Percentiles rank a stretch among this genome's conserved stretches.
Conservation (phyloP, 257 asterid species). For the Jacaranda copaia region DNA sequence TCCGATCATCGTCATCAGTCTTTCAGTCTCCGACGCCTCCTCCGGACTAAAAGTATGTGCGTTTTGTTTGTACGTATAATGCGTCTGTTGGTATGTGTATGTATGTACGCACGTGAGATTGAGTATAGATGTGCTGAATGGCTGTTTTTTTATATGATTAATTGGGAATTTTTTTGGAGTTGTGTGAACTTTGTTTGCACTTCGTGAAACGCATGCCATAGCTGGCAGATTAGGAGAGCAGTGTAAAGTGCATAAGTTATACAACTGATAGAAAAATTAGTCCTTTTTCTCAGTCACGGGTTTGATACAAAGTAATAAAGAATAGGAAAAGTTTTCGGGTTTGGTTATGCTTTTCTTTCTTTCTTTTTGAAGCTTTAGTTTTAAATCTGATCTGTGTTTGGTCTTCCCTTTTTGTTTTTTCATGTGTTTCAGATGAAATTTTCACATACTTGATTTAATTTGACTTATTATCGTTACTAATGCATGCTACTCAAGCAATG, state of each 20-base stretch:
- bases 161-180: background rate
- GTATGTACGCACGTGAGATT: background rate
- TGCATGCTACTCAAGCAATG: background rate
- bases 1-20: conserved; percentile 42
- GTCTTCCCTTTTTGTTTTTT: background rate
- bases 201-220: conserved; percentile 22
- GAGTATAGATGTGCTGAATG: conserved; percentile 21
- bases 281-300: background rate
- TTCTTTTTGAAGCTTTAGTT: background rate
- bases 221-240: conserved; percentile 14
- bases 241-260: conserved; percentile 21
- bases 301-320: background rate
- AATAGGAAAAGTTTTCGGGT: conserved; percentile 2
- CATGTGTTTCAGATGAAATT: conserved; percentile 13
- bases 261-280: background rate
- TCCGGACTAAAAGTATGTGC: conserved; percentile 56
- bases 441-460: background rate
- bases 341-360: background rate
- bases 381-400: background rate
- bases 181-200: conserved; percentile 17
- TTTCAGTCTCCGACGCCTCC: conserved; percentile 54
- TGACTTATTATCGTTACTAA: background rate
- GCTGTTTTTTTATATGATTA: conserved; percentile 28
- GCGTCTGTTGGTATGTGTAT: background rate
- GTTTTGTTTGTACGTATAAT: background rate